Conservation (phyloP, 148 eudicot species). For the Rheum nobile region DNA sequence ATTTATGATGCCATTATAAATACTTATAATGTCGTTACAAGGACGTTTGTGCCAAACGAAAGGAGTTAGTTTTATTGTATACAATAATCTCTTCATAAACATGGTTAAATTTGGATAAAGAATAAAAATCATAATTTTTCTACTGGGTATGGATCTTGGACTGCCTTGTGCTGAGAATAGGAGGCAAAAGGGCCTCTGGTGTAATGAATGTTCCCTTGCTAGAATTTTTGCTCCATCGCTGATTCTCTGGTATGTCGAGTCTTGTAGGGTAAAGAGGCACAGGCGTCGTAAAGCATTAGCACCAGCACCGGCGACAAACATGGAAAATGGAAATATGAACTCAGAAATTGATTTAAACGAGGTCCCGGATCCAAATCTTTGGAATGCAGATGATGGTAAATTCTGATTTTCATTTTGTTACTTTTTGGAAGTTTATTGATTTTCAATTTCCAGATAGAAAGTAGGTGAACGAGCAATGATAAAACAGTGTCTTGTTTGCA, state of each 20-base stretch:
- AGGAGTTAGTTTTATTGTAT: not conserved
- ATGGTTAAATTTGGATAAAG: too few relatives aligned
- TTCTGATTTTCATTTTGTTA: not conserved
- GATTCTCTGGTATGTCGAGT: not conserved
- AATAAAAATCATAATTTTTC: too few relatives aligned
- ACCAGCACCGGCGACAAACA: not conserved
- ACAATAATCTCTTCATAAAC: too few relatives aligned
- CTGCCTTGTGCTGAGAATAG: not conserved
- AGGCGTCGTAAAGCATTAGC: not conserved
- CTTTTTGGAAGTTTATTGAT: not conserved
- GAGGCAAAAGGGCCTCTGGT: not conserved
- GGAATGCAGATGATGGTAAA: not conserved
- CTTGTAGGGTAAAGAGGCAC: not conserved
- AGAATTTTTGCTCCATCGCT: not conserved
- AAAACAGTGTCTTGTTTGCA: slow-evolving; percentile 1
- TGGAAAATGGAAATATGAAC: not conserved
- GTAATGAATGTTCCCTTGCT: not conserved
- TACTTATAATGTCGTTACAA: too few relatives aligned
- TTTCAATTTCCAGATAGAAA: not conserved
- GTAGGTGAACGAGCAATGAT: not conserved
- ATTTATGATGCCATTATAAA: not conserved
- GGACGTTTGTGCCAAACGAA: too few relatives aligned
- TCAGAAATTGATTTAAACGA: not conserved
- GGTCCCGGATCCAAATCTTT: not conserved
- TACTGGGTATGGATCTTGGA: not conserved